Percentiles rank a stretch among this genome's conserved stretches.
Conservation (phyloP, 148 eudicot species). For the Linanthus parryae region DNA sequence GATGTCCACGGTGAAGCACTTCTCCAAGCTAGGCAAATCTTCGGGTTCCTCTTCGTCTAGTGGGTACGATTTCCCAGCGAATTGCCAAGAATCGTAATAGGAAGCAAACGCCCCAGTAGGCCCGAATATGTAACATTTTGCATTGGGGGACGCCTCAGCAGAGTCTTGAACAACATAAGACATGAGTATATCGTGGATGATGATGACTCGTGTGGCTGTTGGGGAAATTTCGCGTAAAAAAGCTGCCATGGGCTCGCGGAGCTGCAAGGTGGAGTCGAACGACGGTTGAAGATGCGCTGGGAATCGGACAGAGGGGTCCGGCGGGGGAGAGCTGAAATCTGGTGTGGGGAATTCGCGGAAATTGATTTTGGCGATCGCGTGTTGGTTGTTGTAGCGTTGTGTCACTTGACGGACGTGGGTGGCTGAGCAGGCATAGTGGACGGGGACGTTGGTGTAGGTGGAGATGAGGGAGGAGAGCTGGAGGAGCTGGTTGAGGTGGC, state of each 20-base stretch:
- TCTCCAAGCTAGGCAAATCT: conserved; percentile 22
- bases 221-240: conserved; percentile 31
- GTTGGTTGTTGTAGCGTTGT: conserved; percentile 32
- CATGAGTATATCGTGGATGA: conserved; percentile 47
- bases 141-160: conserved; percentile 25
- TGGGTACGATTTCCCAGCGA: no score
- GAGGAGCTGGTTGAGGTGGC: conserved; percentile 61
- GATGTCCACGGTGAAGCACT: conserved; percentile 22
- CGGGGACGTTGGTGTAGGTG: conserved; percentile 36
- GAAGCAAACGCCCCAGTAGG: conserved; percentile 29
- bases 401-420: conserved; percentile 42
- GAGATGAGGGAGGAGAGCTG: conserved; percentile 36
- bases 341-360: conserved; percentile 50
- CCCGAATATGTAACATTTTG: conserved; percentile 36
- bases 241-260: conserved; percentile 26
- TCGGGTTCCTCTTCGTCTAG: no score
- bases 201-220: conserved; percentile 20
- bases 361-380: conserved; percentile 13
- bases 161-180: conserved; percentile 42
- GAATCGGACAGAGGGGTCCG: conserved; percentile 18
- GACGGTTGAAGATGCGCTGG: conserved; percentile 48
- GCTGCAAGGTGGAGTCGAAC: conserved; percentile 18
- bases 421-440: conserved; percentile 43
- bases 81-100: conserved; percentile 19
- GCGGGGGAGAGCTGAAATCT: conserved; percentile 17